phyloP scores from a whole-genome alignment of 2,329 filamentous ascomycete species.

The Chaetomiaceae sp. region DNA sequence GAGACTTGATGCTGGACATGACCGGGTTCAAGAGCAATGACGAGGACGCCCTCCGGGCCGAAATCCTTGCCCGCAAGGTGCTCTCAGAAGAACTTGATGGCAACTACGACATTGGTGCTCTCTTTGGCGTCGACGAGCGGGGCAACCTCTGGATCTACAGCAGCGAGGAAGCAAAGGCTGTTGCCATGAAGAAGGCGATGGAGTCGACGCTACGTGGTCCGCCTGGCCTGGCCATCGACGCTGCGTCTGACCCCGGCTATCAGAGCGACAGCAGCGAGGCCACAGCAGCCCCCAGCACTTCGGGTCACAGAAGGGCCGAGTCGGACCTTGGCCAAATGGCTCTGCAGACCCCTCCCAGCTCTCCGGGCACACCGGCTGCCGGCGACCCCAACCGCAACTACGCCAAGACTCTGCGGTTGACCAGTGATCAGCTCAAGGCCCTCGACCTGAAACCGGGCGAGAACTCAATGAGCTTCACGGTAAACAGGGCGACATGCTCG shows the following conservation, averaged over 20 bases:
- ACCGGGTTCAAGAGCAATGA: conserved; percentile 93
- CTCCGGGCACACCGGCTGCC: conserved; percentile 58
- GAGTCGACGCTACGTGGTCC: conserved; percentile 45
- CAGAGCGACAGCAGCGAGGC: conserved; percentile 78
- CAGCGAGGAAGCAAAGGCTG: conserved; percentile 91
- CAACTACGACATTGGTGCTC: conserved; percentile 90
- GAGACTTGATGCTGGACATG: conserved; percentile 98
- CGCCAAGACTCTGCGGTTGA: conserved; percentile 91
- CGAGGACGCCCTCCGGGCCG: conserved; percentile 83
- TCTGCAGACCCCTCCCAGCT: conserved; percentile 63
- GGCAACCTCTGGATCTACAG: conserved; percentile 99
- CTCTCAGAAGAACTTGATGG: conserved; percentile 89
- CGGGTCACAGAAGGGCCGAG: conserved; percentile 59
- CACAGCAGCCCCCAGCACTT: conserved; percentile 42
- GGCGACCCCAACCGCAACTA: conserved; percentile 80
- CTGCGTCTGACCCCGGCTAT: conserved; percentile 87
- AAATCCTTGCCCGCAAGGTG: conserved; percentile 89
- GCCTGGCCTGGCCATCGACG: conserved; percentile 63
- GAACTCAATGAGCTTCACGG: conserved; percentile 92
- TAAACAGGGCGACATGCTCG: conserved; percentile 87
- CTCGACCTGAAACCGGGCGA: conserved; percentile 77
- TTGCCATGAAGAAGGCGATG: conserved; percentile 65
- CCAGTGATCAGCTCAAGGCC: conserved; percentile 89
- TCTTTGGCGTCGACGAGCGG: conserved; percentile 92
- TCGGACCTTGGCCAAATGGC: conserved; percentile 56